These are phyloP conservation scores for Beauveria pseudobassiana DNA, from an alignment of 2,329 filamentous ascomycete genomes.

Conservation along the genomic window DNA sequence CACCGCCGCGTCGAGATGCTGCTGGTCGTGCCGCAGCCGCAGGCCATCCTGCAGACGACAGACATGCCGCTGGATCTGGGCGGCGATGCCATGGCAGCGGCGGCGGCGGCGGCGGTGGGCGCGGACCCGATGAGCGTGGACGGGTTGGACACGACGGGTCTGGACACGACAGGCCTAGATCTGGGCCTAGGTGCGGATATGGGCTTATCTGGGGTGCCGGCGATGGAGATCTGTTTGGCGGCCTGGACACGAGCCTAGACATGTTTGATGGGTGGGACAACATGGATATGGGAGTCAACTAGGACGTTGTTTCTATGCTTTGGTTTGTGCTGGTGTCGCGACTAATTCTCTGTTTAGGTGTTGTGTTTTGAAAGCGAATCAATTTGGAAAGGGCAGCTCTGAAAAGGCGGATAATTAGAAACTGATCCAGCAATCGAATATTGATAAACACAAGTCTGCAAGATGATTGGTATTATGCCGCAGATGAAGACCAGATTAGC, in stretches of 20 bases:
- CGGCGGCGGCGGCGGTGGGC: slow-evolving; percentile 14
- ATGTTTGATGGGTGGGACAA: slow-evolving; percentile 35
- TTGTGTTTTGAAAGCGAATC: background rate
- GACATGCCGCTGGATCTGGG: slow-evolving; percentile 35
- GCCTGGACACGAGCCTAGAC: slow-evolving; percentile 34
- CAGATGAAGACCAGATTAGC: no score
- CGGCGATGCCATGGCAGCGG: slow-evolving; percentile 21
- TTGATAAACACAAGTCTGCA: no score
- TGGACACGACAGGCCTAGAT: slow-evolving; percentile 25
- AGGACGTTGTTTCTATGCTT: background rate
- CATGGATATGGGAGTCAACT: slow-evolving; percentile 24
- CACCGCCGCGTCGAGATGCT: slow-evolving; percentile 60
- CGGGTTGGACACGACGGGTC: slow-evolving; percentile 17
- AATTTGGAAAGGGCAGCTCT: no score
- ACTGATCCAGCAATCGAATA: no score
- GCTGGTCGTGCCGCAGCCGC: slow-evolving; percentile 38
- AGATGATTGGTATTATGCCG: background rate
- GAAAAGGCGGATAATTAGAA: no score
- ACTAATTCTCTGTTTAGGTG: no score
- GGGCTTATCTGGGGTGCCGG: slow-evolving; percentile 24
- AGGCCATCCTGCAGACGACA: slow-evolving; percentile 33
- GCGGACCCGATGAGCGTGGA: slow-evolving; percentile 37
- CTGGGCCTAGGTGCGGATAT: slow-evolving; percentile 26
- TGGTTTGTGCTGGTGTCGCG: background rate
- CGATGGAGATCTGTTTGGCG: slow-evolving; percentile 33